Base-by-base conservation (phyloP, 306 rosid species). In the Vigna angularis region DNA sequence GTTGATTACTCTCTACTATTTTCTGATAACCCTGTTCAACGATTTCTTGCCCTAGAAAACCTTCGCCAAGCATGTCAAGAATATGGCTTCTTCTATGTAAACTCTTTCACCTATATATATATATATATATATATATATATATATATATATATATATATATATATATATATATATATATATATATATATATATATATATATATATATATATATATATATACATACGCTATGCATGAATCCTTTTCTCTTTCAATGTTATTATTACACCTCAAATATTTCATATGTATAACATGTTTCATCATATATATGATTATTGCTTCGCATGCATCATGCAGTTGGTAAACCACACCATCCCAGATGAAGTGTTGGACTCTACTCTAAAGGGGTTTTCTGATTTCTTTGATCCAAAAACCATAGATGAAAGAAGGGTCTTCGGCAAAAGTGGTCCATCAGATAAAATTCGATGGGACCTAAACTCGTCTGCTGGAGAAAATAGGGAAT, bases 401-500 rank as follows among this genome's bases (percentile, higher is more conserved):
- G 79, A 86, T 73, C 87, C 84, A 22, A 70, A 64, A 55, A 82
- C 81, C 8, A 11, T 79, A 12, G 83, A 88, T 0, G 84, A 82
- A 24, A 77, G 84, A 53, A 81, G 8, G 32, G 14, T 72, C 20
- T 76, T 62, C 5, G 18, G 16, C 2, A 81, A 79, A 70, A 83
- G 28, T 18, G 50, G 44, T 0, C 52, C 86, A 5, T 69, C 18
- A 0, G 86, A 86, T 61, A 73, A 49, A 75, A 76, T 88, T 15
- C 78, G 79, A 55, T 83, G 89, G 89, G 82, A 12, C 15, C 34
- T 34, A n/a, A 76, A 67, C 47, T 72, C 70, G 1, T 55, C 85
- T 26, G 44, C 57, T 2, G 84, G 76, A 3, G 93, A 87, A 67
- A 87, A 87, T 20, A 85, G 91, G 69, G 89, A 89, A 75, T 77